Percentiles rank a stretch among this genome's conserved stretches.
Conservation (phyloP, 1,284 basidiomycete genomes). For the Sanghuangporus sanghuang region DNA sequence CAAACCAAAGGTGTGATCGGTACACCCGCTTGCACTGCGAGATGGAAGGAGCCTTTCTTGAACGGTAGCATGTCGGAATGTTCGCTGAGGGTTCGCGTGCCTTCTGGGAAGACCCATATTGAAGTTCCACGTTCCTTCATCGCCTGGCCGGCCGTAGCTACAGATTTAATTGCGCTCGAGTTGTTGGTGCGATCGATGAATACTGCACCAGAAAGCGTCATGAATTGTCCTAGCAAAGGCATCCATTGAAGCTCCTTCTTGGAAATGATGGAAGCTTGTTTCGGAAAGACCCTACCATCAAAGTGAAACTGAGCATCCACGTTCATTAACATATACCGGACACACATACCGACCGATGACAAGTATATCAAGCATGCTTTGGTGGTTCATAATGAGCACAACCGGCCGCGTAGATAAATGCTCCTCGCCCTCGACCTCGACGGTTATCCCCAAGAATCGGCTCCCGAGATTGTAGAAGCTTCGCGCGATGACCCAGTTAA, state of each 20-base stretch:
- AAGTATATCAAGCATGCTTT: conserved; percentile 87
- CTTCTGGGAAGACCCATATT: conserved; percentile 91
- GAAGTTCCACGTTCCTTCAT: conserved; percentile 78
- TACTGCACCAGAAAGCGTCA: conserved; percentile 88
- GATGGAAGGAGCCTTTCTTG: conserved; percentile 98
- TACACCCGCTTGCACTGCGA: conserved; percentile 85
- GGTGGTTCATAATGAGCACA: conserved; percentile 89
- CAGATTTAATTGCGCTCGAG: conserved; percentile 69
- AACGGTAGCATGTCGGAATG: conserved; percentile 75
- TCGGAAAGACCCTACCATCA: conserved; percentile 74
- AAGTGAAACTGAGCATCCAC: neutral
- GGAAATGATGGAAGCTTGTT: conserved; percentile 83
- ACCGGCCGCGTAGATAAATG: conserved; percentile 64
- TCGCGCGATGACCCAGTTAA: conserved; percentile 82
- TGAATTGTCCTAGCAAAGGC: conserved; percentile 87
- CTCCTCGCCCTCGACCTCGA: conserved; percentile 86
- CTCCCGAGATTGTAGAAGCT: conserved; percentile 76
- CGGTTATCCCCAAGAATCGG: conserved; percentile 60
- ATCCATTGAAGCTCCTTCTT: conserved; percentile 88
- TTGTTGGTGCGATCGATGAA: conserved; percentile 90
- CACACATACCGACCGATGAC: conserved; percentile 70
- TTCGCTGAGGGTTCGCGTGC: conserved; percentile 75
- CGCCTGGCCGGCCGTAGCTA: conserved; percentile 73
- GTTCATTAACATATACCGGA: conserved; percentile 3
- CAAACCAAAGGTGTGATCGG: conserved; percentile 90